Base-by-base conservation (phyloP, 1,284 basidiomycete genomes). In the Irpex sp. region DNA sequence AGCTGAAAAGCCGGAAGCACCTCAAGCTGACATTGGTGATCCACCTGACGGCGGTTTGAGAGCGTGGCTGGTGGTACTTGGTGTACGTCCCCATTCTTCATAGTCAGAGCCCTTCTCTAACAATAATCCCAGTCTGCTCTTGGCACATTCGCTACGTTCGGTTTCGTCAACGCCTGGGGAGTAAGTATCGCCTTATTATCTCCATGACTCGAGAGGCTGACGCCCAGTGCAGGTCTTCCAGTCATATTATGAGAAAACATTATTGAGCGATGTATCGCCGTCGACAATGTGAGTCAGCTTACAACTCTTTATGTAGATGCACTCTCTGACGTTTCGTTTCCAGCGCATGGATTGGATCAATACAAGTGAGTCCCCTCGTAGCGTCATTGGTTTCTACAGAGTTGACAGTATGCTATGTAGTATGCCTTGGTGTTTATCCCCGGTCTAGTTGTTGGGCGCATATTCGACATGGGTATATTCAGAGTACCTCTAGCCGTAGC, bases 341-440 rank as follows among this genome's bases (percentile, higher is more conserved):
- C 56, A 89, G 87, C 53, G 82, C 88, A 15, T 92, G 89, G 90
- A 90, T 92, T 62, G 89, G 89, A 2, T 89, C 89, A 91, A 46
- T 46, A 46, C 43, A 46, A 17, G 43, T 46, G 43, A 15, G 43
- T 46, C 1, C 13, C 33, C 33, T 1, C 33, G 1, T 8, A 74
- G 85, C 81, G 58, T 17, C n/a, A 46, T 60, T 58, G 9, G 3
- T 26, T 51, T 35, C 33, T 35, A 35, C 50, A 21, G 0, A 46
- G 17, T 4, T 33, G 6, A 60, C 35, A 55, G 7, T 17, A 46
- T 59, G 6, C n/a, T 26, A 2, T 35, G 1, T 63, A 78, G 76
- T 79, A 79, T 67, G 74, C 79, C n/a, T 69, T 81, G 5, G 75
- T 77, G 9, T 80, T 83, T 49, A 66, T 81, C 21, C 76, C 79